Percentiles rank a stretch among this genome's conserved stretches.
Conservation (phyloP, 2,329 filamentous ascomycete genomes). For the Cryphonectria japonica region DNA sequence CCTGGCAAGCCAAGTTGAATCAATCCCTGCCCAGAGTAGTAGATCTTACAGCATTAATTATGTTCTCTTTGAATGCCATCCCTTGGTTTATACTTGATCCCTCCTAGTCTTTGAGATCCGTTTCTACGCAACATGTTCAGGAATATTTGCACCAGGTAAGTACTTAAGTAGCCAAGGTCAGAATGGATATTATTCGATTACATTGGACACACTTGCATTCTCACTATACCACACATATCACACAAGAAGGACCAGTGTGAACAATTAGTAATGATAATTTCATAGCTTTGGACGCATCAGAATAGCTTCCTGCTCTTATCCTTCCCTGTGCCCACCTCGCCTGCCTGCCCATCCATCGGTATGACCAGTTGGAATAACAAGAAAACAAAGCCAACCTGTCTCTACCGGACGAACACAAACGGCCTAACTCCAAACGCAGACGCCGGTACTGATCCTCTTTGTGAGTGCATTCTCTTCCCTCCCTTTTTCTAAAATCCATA, state of each 20-base stretch:
- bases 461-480: neutral
- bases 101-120: too few species aligned
- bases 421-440: slow-evolving; percentile 13
- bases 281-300: neutral
- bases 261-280: neutral
- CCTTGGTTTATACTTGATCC: too few species aligned
- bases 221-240: neutral
- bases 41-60: too few species aligned
- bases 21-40: too few species aligned
- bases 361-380: neutral
- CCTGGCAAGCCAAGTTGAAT: too few species aligned
- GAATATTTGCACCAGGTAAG: neutral
- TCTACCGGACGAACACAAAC: neutral
- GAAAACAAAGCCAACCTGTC: neutral
- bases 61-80: too few species aligned
- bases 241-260: neutral
- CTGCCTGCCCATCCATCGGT: neutral
- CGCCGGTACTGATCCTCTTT: slow-evolving; percentile 4
- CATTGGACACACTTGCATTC: neutral
- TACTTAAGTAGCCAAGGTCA: neutral
- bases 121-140: too few species aligned
- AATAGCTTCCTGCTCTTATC: neutral
- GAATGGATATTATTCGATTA: neutral
- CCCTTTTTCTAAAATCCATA: neutral
- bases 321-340: neutral